phyloP scores from a whole-genome alignment of 2,329 filamentous ascomycete species.

The Lecanicillium sp. region DNA sequence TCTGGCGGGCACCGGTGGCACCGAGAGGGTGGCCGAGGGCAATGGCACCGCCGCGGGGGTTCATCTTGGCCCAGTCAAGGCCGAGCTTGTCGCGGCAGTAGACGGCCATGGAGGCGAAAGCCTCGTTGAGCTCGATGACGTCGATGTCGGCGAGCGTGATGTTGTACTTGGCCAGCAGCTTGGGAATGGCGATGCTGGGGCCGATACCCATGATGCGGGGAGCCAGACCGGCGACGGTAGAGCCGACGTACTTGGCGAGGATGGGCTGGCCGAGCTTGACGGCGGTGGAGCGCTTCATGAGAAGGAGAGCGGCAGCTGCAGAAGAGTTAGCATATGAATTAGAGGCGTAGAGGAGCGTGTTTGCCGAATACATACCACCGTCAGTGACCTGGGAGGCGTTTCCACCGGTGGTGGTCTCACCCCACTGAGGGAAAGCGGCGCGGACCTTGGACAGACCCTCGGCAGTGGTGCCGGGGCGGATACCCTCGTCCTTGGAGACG shows the following conservation, averaged over 20 bases:
- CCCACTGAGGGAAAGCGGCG: constrained; percentile 84
- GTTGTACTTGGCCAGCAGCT: constrained; percentile 76
- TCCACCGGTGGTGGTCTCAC: constrained; percentile 78
- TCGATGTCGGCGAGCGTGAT: constrained; percentile 78
- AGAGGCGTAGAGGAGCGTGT: background rate
- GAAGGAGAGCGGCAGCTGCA: constrained; percentile 71
- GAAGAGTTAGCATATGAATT: constrained; percentile 14
- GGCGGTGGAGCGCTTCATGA: constrained; percentile 93
- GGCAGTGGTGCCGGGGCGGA: constrained; percentile 81
- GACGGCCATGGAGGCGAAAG: constrained; percentile 95
- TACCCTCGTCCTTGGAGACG: constrained; percentile 81
- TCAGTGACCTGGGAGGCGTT: constrained; percentile 96
- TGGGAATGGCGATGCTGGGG: constrained; percentile 66
- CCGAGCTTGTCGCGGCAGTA: constrained; percentile 75
- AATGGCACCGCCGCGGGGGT: constrained; percentile 75
- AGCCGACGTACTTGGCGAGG: constrained; percentile 87
- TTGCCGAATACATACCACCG: constrained; percentile 52
- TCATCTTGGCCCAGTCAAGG: constrained; percentile 71
- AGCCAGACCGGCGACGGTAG: constrained; percentile 82
- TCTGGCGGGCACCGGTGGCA: constrained; percentile 69
- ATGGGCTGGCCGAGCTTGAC: constrained; percentile 84
- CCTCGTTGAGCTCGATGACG: constrained; percentile 92
- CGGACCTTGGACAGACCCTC: constrained; percentile 80
- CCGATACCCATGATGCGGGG: constrained; percentile 97
- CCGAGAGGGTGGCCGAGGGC: constrained; percentile 80